These are phyloP conservation scores for Lichtheimia ornata DNA, from an alignment of 371 early-diverging fungal species.

Conservation along the genomic window DNA sequence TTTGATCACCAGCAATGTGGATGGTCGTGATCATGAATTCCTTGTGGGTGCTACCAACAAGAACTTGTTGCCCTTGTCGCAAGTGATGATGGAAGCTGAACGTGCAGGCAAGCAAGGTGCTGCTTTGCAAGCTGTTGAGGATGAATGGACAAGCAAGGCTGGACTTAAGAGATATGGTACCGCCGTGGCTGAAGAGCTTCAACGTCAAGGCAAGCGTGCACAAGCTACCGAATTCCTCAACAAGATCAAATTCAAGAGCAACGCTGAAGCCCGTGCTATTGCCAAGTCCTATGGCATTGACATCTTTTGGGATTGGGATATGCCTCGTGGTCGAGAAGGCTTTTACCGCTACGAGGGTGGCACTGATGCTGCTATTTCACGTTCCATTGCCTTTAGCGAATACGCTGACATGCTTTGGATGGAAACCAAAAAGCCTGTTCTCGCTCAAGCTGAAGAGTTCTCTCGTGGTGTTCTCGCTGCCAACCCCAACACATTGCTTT, in stretches of 20 bases:
- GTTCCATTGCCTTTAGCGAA: constrained; percentile 87
- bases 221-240: constrained; percentile 56
- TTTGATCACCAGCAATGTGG: constrained; percentile 94
- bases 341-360: constrained; percentile 96
- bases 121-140: constrained; percentile 84
- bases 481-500: constrained; percentile 71
- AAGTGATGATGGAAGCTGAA: constrained; percentile 83
- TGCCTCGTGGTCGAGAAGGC: constrained; percentile 93
- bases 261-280: constrained; percentile 80
- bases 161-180: constrained; percentile 81
- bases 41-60: constrained; percentile 92
- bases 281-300: constrained; percentile 81
- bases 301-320: constrained; percentile 91
- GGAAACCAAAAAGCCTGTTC: constrained; percentile 96
- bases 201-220: constrained; percentile 43
- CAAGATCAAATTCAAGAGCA: constrained; percentile 69
- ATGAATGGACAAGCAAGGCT: constrained; percentile 86
- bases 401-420: constrained; percentile 98
- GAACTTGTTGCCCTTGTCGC: constrained; percentile 70
- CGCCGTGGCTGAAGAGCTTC: constrained; percentile 83
- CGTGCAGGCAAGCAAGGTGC: constrained; percentile 71
- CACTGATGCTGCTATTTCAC: constrained; percentile 87
- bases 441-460: constrained; percentile 92
- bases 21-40: constrained; percentile 95
- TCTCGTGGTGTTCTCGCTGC: constrained; percentile 75